phyloP scores from a whole-genome alignment of 805 yeast species.

The Lachancea fermentati region DNA sequence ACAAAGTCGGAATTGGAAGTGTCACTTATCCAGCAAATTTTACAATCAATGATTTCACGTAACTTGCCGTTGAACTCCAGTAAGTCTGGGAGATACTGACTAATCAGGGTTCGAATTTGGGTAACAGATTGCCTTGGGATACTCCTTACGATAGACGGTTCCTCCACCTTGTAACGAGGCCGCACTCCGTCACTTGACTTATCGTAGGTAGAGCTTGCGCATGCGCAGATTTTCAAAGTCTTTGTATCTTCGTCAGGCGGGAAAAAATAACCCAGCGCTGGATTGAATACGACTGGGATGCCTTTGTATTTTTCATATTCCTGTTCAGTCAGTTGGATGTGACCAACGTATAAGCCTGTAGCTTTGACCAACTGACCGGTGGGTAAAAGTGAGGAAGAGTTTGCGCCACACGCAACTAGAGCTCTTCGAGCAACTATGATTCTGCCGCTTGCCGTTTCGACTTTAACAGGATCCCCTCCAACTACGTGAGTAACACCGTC shows the following conservation, averaged over 20 bases:
- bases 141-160: conserved; percentile 16
- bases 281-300: conserved; percentile 40
- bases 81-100: conserved; percentile 37
- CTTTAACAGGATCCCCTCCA: conserved; percentile 15
- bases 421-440: conserved; percentile 32
- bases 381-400: conserved; percentile 33
- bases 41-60: conserved; percentile 33
- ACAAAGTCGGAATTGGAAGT: conserved; percentile 38
- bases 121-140: conserved; percentile 23
- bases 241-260: conserved; percentile 40
- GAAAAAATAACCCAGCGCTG: conserved; percentile 41
- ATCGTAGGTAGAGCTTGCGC: conserved; percentile 11
- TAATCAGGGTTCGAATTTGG: conserved; percentile 25
- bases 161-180: conserved; percentile 5
- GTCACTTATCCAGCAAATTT: conserved; percentile 40
- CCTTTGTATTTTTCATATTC: conserved; percentile 34
- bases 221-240: conserved; percentile 32
- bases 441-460: conserved; percentile 24
- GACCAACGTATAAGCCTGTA: conserved; percentile 36
- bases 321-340: conserved; percentile 32
- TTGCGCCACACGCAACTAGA: conserved; percentile 36
- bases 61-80: conserved; percentile 19
- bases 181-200: not conserved
- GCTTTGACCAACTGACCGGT: conserved; percentile 32
- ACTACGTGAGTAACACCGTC: conserved; percentile 17